Evolutionary conservation across 192 early-diverging fungal species (phyloP).

Genomic region (Spizellomyces punctatus): DNA sequence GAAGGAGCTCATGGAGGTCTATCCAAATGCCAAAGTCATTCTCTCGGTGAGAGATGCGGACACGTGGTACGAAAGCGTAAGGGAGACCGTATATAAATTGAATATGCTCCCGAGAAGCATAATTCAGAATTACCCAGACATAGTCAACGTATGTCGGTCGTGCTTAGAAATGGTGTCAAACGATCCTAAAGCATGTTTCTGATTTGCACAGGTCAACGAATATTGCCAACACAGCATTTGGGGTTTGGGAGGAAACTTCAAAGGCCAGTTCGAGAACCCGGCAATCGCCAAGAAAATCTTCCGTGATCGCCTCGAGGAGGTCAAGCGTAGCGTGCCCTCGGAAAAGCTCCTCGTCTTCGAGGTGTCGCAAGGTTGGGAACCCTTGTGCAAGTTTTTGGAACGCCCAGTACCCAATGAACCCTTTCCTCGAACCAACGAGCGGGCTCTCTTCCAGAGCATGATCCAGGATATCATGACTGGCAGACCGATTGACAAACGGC

Average conservation of each 20-base stretch:
- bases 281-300: slow-evolving; percentile 24
- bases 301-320: slow-evolving; percentile 30
- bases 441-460: not conserved
- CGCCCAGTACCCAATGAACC: slow-evolving; percentile 34
- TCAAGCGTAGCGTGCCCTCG: slow-evolving; percentile 32
- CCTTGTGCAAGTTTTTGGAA: slow-evolving; percentile 36
- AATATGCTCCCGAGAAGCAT: not conserved
- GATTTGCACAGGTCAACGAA: not conserved
- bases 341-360: slow-evolving; percentile 34
- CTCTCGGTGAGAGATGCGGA: slow-evolving; percentile 34
- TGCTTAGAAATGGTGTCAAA: too few species aligned
- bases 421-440: slow-evolving; percentile 36
- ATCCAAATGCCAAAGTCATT: slow-evolving; percentile 39
- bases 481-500: too few species aligned
- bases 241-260: slow-evolving; percentile 20
- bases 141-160: too few species aligned
- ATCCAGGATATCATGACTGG: too few species aligned
- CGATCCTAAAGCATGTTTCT: not conserved
- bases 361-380: slow-evolving; percentile 37
- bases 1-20: slow-evolving; percentile 23
- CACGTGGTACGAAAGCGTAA: slow-evolving; percentile 27
- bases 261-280: slow-evolving; percentile 17
- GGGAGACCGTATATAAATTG: not conserved
- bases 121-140: not conserved
- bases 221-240: slow-evolving; percentile 6